Conservation (phyloP, 106 monocot genomes). For the Vanilla planifolia region DNA sequence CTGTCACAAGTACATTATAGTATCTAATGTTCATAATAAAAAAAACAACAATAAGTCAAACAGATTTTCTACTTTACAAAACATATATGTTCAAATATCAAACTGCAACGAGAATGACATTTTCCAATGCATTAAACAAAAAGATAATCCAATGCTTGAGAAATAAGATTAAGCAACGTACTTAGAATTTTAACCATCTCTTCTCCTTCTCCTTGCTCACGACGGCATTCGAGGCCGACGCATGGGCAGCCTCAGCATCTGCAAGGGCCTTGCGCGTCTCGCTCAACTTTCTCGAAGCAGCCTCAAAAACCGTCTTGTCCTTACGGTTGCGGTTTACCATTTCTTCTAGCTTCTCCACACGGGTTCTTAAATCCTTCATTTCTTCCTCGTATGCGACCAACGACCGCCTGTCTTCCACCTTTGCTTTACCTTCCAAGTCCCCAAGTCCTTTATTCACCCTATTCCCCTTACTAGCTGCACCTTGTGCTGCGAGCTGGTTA, state of each 20-base stretch:
- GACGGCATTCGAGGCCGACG: slow-evolving; percentile 59
- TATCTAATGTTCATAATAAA: no score
- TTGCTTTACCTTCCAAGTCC: background rate
- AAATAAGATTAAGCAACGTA: no score
- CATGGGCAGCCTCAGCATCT: slow-evolving; percentile 66
- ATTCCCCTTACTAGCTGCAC: slow-evolving; percentile 11
- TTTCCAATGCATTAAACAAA: no score
- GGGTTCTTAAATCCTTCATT: slow-evolving; percentile 58
- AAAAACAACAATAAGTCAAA: no score
- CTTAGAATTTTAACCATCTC: slow-evolving; percentile 93
- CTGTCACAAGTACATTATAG: no score
- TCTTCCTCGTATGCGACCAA: slow-evolving; percentile 76
- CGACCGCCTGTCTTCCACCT: slow-evolving; percentile 56
- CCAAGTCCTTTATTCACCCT: slow-evolving; percentile 18
- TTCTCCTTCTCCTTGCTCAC: slow-evolving; percentile 86
- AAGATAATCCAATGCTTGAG: no score
- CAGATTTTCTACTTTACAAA: no score
- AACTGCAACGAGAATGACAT: no score
- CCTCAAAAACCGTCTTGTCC: slow-evolving; percentile 77
- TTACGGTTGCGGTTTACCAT: slow-evolving; percentile 75
- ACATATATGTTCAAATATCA: no score
- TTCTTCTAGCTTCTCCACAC: slow-evolving; percentile 68
- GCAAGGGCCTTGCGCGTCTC: slow-evolving; percentile 54
- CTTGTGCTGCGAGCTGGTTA: slow-evolving; percentile 54
- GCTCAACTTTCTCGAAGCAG: slow-evolving; percentile 51